Base-by-base conservation (phyloP, 805 yeast genomes). In the Cyberlindnera meyerae region DNA sequence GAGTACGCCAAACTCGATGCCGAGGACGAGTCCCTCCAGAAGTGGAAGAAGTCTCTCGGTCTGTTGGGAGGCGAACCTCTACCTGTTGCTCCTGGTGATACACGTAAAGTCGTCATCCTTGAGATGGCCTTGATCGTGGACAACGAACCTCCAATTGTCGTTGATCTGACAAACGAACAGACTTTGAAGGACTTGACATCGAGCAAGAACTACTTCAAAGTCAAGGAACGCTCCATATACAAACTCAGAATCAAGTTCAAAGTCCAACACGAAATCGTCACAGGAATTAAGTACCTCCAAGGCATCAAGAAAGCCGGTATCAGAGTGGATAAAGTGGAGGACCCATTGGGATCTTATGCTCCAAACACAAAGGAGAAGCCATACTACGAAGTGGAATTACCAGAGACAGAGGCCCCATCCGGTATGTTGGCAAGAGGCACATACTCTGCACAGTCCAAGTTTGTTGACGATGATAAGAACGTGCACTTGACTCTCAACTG, bases 21-120 rank as follows among this genome's bases (percentile, higher is more conserved):
- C 11, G 83, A 87, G 50, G 97, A 88, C 58, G 96, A 86, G 61
- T 82, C 94, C 13, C 68, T 88, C 45, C 84, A 82, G 44, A 85
- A 84, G 60, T 88, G 97, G 97, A 89, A 89, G 60, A 84, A 79
- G 39, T 83, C 95, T 1, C 65, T 88, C 22, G 97, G 97, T 1
- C 65, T 88, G 40, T 62, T 77, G 34, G 70, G 77, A 8, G 79
- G 77, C 42, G 61, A 58, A n/a, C 57, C 77, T 4, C 66, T 77
- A 45, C 89, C 84, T 11, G 78, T 78, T 18, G 77, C 71, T 34
- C 86, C 82, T 9, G 79, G 76, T 18, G 80, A 75, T 41, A 68
- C 67, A 33, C 72, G 96, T 39, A 74, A 75, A 47, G 95, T 88
- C 16, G 95, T 88, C 9, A 73, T 88, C 36, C 66, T 81, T 27